phyloP scores from a whole-genome alignment of 768 basidiomycete species.

The Mycena rebaudengoi region DNA sequence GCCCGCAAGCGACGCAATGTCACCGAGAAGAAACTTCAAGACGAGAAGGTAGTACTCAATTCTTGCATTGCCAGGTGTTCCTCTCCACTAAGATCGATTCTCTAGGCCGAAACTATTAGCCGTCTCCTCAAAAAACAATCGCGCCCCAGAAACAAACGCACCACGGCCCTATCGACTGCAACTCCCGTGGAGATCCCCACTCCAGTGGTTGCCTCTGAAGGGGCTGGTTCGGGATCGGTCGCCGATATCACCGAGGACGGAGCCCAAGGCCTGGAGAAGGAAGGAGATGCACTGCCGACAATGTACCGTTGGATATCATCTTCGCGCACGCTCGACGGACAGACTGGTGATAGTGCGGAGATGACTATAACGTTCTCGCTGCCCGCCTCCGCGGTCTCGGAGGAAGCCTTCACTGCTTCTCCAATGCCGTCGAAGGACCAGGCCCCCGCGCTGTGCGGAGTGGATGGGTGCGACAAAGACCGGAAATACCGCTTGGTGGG shows the following conservation, averaged over 20 bases:
- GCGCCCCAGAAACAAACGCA: conserved; percentile 67
- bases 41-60: conserved; percentile 70
- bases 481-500: conserved; percentile 72
- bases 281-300: conserved; percentile 48
- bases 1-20: conserved; percentile 84
- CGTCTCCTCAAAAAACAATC: conserved; percentile 88
- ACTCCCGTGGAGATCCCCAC: conserved; percentile 35
- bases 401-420: background rate
- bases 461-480: conserved; percentile 60
- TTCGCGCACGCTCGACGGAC: conserved; percentile 35
- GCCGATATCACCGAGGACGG: conserved; percentile 1
- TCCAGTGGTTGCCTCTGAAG: conserved; percentile 29
- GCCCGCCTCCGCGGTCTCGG: conserved; percentile 41
- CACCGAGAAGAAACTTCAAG: conserved; percentile 84
- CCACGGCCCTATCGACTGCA: conserved; percentile 28
- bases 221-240: background rate
- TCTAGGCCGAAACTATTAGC: conserved; percentile 87
- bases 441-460: conserved; percentile 54
- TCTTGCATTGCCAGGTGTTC: background rate
- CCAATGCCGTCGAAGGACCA: background rate
- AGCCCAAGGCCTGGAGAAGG: conserved; percentile 10
- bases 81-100: background rate
- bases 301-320: conserved; percentile 82
- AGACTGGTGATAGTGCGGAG: conserved; percentile 11
- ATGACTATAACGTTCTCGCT: conserved; percentile 66